Evolutionary conservation across 2,329 filamentous ascomycete species (phyloP).

Genomic region (Calonectria pteridis): DNA sequence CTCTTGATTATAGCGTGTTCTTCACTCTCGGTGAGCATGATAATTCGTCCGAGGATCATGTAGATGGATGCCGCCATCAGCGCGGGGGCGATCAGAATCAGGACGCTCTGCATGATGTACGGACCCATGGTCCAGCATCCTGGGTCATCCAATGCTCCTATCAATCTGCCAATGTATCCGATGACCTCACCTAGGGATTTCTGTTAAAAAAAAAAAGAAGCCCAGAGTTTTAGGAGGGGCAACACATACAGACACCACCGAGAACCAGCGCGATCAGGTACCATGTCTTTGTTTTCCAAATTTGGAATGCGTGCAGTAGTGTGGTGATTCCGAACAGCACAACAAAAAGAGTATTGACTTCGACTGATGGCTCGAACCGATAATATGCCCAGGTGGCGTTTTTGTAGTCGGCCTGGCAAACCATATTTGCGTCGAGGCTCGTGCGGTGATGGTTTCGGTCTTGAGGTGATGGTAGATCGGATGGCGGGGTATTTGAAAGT

Average conservation of each 20-base stretch:
- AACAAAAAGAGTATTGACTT: slow-evolving; percentile 37
- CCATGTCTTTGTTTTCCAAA: slow-evolving; percentile 42
- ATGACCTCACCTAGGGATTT: slow-evolving; percentile 39
- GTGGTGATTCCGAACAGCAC: slow-evolving; percentile 41
- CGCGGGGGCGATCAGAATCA: slow-evolving; percentile 55
- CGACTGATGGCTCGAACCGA: slow-evolving; percentile 40
- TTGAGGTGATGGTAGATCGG: not conserved
- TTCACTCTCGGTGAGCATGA: slow-evolving; percentile 53
- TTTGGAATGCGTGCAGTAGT: slow-evolving; percentile 39
- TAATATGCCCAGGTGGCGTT: slow-evolving; percentile 42
- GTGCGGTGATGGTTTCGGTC: not conserved
- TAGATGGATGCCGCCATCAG: slow-evolving; percentile 62
- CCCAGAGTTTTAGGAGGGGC: not conserved
- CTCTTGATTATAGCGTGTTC: slow-evolving; percentile 55
- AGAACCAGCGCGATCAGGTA: slow-evolving; percentile 41
- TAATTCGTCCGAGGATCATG: slow-evolving; percentile 60
- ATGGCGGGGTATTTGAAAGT: not conserved
- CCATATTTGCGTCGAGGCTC: slow-evolving; percentile 16
- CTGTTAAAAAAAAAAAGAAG: not conserved
- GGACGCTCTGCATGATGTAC: slow-evolving; percentile 55
- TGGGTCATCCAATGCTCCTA: slow-evolving; percentile 55
- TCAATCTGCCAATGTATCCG: slow-evolving; percentile 61
- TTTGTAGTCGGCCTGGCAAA: slow-evolving; percentile 39
- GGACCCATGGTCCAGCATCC: slow-evolving; percentile 51
- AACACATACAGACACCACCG: slow-evolving; percentile 38